phyloP scores from a whole-genome alignment of 73 alveolate species.

The Tetrahymena borealis region DNA sequence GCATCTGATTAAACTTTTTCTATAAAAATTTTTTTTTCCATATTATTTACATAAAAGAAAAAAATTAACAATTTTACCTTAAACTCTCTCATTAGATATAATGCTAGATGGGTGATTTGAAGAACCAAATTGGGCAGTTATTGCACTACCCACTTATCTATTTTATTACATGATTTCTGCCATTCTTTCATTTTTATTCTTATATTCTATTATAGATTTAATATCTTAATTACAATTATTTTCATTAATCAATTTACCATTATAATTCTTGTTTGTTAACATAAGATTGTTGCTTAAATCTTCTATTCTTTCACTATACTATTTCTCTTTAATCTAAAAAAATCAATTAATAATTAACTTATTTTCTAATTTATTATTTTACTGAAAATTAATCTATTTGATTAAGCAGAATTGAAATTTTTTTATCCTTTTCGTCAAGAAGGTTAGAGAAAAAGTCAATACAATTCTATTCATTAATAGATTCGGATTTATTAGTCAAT shows the following conservation, averaged over 20 bases:
- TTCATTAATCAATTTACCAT: background rate
- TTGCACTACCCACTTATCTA: background rate
- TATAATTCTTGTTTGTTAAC: background rate
- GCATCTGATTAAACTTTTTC: background rate
- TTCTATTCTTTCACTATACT: background rate
- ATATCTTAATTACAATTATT: background rate
- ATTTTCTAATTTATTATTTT: background rate
- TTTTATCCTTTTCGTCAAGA: background rate
- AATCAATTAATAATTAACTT: background rate
- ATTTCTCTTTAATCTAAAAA: background rate
- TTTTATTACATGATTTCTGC: background rate
- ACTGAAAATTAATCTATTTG: background rate
- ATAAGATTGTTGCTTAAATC: background rate
- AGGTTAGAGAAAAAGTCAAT: background rate
- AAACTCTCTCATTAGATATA: background rate
- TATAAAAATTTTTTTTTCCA: background rate
- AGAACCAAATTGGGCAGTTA: background rate
- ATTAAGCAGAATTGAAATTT: background rate
- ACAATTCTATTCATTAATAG: background rate
- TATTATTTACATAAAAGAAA: background rate
- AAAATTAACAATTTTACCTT: background rate
- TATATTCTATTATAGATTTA: background rate
- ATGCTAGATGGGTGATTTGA: background rate
- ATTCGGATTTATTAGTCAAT: background rate
- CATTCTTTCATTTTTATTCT: background rate